Base-by-base conservation (phyloP, 805 yeast genomes). In the Wickerhamomyces canadensis region DNA sequence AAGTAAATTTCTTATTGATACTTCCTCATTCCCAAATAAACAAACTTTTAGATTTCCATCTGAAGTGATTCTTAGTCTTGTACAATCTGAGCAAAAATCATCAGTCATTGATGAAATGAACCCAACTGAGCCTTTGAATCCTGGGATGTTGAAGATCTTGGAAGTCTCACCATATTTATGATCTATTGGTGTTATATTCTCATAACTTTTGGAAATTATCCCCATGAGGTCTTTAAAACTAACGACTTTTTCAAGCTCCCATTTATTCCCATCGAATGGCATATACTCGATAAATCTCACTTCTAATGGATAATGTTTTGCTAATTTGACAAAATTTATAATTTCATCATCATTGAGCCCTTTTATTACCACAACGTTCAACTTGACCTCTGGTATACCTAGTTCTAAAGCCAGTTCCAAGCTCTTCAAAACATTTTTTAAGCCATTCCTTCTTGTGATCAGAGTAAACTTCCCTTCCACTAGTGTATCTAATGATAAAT, bases 11-110 rank as follows among this genome's bases (percentile, higher is more conserved):
- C 73, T 58, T 28, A 74, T 46, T 7, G 71, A 66, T 11, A 70
- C 68, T 42, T 74, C 79, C 19, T 65, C 67, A 42, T 72, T 70
- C 12, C 74, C 79, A 52, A 74, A 74, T 9, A 74, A 48, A 45
- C 79, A 74, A 24, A 72, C 78, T 51, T 74, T 74, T 38, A 74
- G 54, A 42, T 72, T 73, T 0, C 79, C 79, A 50, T 74, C 79
- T 16, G 68, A 59, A 2, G 80, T 74, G 17, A 74, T 56, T 25
- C 78, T 54, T 22, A 74, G 53, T 22, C 79, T 55, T n/a, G 73
- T 74, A 45, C 79, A 74, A 14, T 72, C 62, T 0, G 68, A 57
- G 45, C 79, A 74, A 45, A 74, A 74, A 47, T 70, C 67, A 22
- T 67, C 61, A 7, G 78, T 73, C 78, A 74, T 74, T 2, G 78